These are phyloP conservation scores for Leptodontidium sp. DNA, from an alignment of 2,329 filamentous ascomycete species.

Conservation along the genomic window DNA sequence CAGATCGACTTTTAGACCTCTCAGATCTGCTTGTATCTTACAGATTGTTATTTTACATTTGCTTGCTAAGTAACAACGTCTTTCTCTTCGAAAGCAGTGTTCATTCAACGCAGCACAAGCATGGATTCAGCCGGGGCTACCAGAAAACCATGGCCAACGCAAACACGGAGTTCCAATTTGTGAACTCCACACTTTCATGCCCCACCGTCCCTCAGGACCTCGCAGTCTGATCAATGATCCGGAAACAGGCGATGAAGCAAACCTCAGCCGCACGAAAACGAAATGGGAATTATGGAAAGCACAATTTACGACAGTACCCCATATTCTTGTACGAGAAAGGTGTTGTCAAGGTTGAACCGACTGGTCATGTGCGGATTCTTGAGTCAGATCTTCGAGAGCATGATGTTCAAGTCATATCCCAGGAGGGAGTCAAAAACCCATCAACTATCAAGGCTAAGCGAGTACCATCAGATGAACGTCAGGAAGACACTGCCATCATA, in stretches of 20 bases:
- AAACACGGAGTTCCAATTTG: constrained; percentile 39
- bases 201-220: constrained; percentile 38
- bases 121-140: too few species aligned
- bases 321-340: constrained; percentile 35
- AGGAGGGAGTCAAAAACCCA: neutral
- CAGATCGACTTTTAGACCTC: too few species aligned
- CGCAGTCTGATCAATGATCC: constrained; percentile 43
- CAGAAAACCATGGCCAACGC: neutral
- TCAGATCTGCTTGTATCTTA: too few species aligned
- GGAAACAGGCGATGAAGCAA: constrained; percentile 52
- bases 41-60: too few species aligned
- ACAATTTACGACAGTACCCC: constrained; percentile 45
- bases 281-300: constrained; percentile 45
- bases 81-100: too few species aligned
- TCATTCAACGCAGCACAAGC: too few species aligned
- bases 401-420: neutral
- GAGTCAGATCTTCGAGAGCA: neutral
- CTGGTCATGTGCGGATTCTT: neutral
- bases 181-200: constrained; percentile 39
- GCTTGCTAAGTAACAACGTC: too few species aligned
- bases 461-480: neutral
- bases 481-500: neutral
- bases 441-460: neutral
- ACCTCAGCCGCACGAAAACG: constrained; percentile 45
- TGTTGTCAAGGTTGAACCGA: constrained; percentile 14